These are phyloP conservation scores for Phytophthora ramorum DNA, from an alignment of 352 stramenopile genomes.

Conservation along the genomic window DNA sequence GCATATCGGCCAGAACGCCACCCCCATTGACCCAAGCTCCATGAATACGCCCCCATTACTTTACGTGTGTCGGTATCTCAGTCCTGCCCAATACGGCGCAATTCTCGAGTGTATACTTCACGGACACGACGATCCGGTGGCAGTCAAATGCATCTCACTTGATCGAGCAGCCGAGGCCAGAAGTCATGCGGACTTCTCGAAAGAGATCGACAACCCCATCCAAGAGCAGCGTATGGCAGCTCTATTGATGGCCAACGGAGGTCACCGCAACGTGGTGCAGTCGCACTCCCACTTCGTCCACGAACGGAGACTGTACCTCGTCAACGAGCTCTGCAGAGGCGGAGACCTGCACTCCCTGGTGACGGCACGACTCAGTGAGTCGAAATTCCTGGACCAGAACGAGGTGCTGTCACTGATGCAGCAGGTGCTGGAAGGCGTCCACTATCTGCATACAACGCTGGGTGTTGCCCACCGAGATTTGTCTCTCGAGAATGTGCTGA, in stretches of 20 bases:
- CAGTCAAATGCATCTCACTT: slow-evolving; percentile 46
- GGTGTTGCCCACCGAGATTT: slow-evolving; percentile 92
- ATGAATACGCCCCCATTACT: slow-evolving; percentile 9
- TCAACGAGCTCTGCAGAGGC: slow-evolving; percentile 58
- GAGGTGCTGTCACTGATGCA: slow-evolving; percentile 46
- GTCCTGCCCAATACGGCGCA: slow-evolving; percentile 31
- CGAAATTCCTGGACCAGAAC: slow-evolving; percentile 21
- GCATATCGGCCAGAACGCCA: background rate
- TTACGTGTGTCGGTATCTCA: slow-evolving; percentile 26
- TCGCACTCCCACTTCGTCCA: slow-evolving; percentile 33
- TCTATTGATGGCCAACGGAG: slow-evolving; percentile 22
- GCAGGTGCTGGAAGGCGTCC: slow-evolving; percentile 52
- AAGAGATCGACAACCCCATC: slow-evolving; percentile 38
- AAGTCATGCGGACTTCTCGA: background rate
- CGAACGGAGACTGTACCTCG: slow-evolving; percentile 33
- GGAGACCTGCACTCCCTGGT: slow-evolving; percentile 55
- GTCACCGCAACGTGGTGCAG: slow-evolving; percentile 45
- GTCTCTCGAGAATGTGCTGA: slow-evolving; percentile 96
- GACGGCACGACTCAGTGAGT: background rate
- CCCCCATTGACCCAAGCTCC: too few species aligned
- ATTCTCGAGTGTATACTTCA: slow-evolving; percentile 36
- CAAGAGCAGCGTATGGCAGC: slow-evolving; percentile 30
- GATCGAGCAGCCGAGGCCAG: slow-evolving; percentile 9
- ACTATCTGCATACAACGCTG: slow-evolving; percentile 51
- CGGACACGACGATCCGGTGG: slow-evolving; percentile 14